Evolutionary conservation across 2,329 filamentous ascomycete genomes (phyloP).

Genomic region (Neocatenulostroma microsporum): DNA sequence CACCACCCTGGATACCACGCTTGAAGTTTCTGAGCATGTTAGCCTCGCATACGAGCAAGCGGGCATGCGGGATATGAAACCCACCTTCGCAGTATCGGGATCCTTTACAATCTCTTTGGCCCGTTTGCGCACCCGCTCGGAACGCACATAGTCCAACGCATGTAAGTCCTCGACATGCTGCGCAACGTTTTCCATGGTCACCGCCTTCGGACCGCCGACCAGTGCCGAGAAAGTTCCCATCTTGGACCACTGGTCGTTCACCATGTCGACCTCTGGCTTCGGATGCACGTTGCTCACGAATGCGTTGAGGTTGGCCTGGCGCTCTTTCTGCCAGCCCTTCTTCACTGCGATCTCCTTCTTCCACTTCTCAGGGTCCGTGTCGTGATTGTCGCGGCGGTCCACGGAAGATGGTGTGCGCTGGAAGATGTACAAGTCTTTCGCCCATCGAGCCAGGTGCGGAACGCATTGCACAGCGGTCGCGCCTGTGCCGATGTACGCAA

Average conservation of each 20-base stretch:
- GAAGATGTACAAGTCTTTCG: constrained; percentile 35
- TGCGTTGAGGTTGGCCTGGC: constrained; percentile 40
- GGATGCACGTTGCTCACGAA: constrained; percentile 30
- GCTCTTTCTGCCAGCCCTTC: constrained; percentile 45
- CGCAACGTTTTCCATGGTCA: constrained; percentile 31
- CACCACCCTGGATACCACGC: constrained; percentile 54
- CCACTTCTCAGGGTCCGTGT: constrained; percentile 40
- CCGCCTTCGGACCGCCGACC: constrained; percentile 29
- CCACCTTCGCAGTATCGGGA: constrained; percentile 36
- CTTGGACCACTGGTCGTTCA: constrained; percentile 45
- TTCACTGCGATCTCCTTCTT: constrained; percentile 25
- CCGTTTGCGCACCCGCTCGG: constrained; percentile 41
- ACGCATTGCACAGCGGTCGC: constrained; percentile 37
- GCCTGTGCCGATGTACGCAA: constrained; percentile 40
- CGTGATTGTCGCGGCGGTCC: constrained; percentile 27
- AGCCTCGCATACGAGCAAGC: no score
- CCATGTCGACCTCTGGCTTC: constrained; percentile 35
- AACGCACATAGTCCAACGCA: constrained; percentile 36
- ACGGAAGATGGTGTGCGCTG: constrained; percentile 39
- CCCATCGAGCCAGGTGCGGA: constrained; percentile 33
- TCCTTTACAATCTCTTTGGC: constrained; percentile 49
- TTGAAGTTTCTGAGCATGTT: constrained; percentile 39
- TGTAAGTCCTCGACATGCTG: constrained; percentile 34
- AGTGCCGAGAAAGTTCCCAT: constrained; percentile 28
- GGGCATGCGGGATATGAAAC: neutral